A percentile compares a stretch with the other conserved stretches of the same genome.
These are phyloP conservation scores for Sclerotinia sclerotiorum DNA, from an alignment of 2,329 filamentous ascomycete species.

Conservation along the genomic window DNA sequence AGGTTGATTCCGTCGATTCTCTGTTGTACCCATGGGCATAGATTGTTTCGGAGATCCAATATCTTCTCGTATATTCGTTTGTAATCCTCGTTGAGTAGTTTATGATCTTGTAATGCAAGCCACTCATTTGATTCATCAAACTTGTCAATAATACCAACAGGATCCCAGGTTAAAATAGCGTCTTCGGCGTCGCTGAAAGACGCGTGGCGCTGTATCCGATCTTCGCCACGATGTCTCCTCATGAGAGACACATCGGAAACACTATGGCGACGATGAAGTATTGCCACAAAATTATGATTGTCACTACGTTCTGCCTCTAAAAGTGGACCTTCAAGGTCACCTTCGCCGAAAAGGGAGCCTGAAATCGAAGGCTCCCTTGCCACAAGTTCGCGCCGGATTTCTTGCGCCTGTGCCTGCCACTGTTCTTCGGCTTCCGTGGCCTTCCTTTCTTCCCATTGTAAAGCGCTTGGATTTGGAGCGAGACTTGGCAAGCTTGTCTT, in stretches of 20 bases:
- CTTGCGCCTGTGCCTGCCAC: conserved; percentile 43
- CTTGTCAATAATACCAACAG: conserved; percentile 48
- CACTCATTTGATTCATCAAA: conserved; percentile 38
- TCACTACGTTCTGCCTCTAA: conserved; percentile 49
- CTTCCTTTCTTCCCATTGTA: conserved; percentile 29
- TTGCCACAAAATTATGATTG: conserved; percentile 46
- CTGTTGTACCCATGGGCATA: conserved; percentile 61
- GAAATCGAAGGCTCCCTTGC: conserved; percentile 54
- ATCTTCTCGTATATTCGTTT: conserved; percentile 56
- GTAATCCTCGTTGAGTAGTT: conserved; percentile 52
- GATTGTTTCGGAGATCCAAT: conserved; percentile 49
- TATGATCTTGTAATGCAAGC: conserved; percentile 41
- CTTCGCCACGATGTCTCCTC: conserved; percentile 50
- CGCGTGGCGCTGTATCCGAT: conserved; percentile 67
- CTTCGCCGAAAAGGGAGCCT: conserved; percentile 59
- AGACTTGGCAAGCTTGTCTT: conserved; percentile 20
- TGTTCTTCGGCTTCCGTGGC: conserved; percentile 32
- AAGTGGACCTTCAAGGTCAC: conserved; percentile 57
- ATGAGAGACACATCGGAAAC: conserved; percentile 44
- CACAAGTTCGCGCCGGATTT: conserved; percentile 47
- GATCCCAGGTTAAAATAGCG: conserved; percentile 67
- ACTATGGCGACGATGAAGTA: conserved; percentile 64
- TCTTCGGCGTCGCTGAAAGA: conserved; percentile 77
- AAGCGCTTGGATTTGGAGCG: conserved; percentile 19
- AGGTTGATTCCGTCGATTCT: conserved; percentile 57